These are phyloP conservation scores for Saccharum officinarum DNA, from an alignment of 176 grass and related monocot genomes.

Conservation along the genomic window DNA sequence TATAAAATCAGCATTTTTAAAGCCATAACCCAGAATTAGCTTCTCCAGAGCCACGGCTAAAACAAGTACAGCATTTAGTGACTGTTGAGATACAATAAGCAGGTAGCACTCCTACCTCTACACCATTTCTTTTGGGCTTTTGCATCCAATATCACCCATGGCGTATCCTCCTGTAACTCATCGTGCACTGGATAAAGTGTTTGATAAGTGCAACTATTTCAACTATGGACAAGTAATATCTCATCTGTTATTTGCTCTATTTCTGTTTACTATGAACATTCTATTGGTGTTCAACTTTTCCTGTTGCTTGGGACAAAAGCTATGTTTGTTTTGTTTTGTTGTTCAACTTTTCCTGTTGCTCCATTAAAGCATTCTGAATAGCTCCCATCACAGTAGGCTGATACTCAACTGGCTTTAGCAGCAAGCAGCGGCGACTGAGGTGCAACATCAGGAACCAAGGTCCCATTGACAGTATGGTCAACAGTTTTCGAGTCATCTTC, in stretches of 20 bases:
- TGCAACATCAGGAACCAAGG: constrained; percentile 26
- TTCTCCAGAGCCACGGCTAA: not conserved
- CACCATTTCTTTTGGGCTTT: not conserved
- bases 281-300: not conserved
- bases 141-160: not conserved
- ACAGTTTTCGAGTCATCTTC: constrained; percentile 29
- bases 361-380: not conserved
- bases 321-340: too few relatives aligned
- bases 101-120: not conserved
- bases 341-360: not conserved
- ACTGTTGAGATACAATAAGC: not conserved
- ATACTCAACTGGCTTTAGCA: constrained; percentile 48
- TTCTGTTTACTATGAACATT: not conserved
- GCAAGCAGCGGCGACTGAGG: not conserved
- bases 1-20: not conserved
- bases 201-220: not conserved
- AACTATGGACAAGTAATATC: not conserved
- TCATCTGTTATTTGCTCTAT: not conserved
- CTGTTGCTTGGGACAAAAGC: too few relatives aligned
- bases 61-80: not conserved
- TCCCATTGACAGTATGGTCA: not conserved
- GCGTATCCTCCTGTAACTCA: not conserved
- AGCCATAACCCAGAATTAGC: not conserved
- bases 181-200: not conserved
- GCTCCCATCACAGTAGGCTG: not conserved